Evolutionary conservation across 2,329 filamentous ascomycete genomes (phyloP).

Genomic region (Cercospora beticola): DNA sequence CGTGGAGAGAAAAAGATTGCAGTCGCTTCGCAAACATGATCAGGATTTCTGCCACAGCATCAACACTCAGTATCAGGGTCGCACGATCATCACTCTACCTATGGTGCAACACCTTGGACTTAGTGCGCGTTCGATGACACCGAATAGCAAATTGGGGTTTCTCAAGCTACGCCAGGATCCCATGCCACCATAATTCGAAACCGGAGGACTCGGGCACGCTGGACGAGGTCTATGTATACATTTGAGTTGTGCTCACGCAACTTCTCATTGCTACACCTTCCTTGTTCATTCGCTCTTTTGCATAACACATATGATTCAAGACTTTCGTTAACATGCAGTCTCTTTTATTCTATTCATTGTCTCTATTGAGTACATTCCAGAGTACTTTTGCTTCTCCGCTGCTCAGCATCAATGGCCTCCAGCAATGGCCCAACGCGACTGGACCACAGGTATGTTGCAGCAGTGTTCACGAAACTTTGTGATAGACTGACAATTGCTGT

Average conservation of each 20-base stretch:
- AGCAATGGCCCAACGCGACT: neutral
- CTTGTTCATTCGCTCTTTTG: slow-evolving; percentile 1
- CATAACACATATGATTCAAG: neutral
- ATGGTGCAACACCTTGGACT: neutral
- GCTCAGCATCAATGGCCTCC: neutral
- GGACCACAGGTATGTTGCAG: neutral
- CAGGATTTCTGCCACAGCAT: too few relatives aligned
- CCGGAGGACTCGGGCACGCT: neutral
- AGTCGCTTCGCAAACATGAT: neutral
- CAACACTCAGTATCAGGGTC: too few relatives aligned
- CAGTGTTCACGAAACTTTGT: neutral
- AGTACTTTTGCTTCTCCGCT: neutral
- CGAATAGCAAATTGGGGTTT: neutral
- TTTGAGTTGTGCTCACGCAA: neutral
- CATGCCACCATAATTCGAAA: neutral
- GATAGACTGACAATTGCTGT: neutral
- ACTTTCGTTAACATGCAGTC: slow-evolving; percentile 3
- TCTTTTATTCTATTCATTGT: neutral
- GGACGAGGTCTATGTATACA: neutral
- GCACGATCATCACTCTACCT: too few relatives aligned
- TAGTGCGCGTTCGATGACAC: neutral
- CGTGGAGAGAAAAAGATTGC: neutral
- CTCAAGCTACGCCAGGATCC: neutral
- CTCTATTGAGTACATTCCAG: neutral
- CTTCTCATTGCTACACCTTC: neutral